Evolutionary conservation across 2,329 filamentous ascomycete species (phyloP), one percentile per base, ranked within the genome.

Genomic region (Neofusicoccum parvum): DNA sequence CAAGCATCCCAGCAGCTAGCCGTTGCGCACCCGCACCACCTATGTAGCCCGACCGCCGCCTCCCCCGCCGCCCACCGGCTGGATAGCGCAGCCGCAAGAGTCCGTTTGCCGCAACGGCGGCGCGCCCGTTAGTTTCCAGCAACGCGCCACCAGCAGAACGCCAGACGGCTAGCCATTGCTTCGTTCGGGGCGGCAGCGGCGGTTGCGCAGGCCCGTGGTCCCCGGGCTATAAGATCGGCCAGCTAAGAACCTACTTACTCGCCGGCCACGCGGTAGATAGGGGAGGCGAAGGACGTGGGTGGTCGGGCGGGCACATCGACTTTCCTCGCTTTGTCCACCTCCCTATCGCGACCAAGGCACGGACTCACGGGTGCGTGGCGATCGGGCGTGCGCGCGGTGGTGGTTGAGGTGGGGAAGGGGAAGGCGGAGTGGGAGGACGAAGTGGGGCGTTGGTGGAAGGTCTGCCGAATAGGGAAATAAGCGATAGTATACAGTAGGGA

Each of bases 381-480:
- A 27, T 32, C 27, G 27, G 27, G 27, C 46, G 46, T 23, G 23
- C 46, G 17, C 17, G 15, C 12, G 27, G 54, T 46, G 54, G 54
- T 39, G 54, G 37, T 39, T 11, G 37, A 39, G 12, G 37, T 39
- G 37, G 27, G n/a, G 20, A 7, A 43, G 20, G 10, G 34, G 53
- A 27, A n/a, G 27, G 34, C 14, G 39, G 15, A 32, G 27, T 39
- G 37, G 6, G 39, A 10, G n/a, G 23, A 36, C 15, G n/a, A 59
- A 59, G 23, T 34, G 39, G 54, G 54, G 54, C 54, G 20, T 20
- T 27, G 37, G 54, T 20, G 23, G 54, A 34, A 34, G 54, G 15
- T 27, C n/a, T 59, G 23, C 54, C 39, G 37, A 41, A 59, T 17
- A n/a, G 17, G 39, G 54, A 27, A 59, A 59, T 37, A 27, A 58